phyloP scores from a whole-genome alignment of 2,329 filamentous ascomycete species.

The Chaetomiaceae sp. region DNA sequence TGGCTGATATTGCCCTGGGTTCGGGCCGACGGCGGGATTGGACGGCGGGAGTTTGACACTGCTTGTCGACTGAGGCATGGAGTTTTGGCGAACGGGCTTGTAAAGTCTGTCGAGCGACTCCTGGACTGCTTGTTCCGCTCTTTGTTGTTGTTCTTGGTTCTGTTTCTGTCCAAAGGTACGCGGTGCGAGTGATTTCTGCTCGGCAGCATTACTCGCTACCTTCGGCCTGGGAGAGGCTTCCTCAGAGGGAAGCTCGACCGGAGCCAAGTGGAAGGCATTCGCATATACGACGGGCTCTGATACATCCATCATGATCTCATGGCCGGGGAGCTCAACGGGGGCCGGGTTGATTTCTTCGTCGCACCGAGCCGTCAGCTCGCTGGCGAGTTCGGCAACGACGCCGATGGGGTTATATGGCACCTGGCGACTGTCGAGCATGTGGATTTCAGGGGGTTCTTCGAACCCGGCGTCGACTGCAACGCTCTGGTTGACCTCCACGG shows the following conservation, averaged over 20 bases:
- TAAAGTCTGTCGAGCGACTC: slow-evolving; percentile 7
- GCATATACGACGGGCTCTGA: slow-evolving; percentile 13
- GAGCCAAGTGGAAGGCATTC: slow-evolving; percentile 18
- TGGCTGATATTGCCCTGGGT: slow-evolving; percentile 18
- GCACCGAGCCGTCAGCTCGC: slow-evolving; percentile 39
- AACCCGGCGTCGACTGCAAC: background rate
- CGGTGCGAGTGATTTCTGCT: background rate
- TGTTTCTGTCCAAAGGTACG: background rate
- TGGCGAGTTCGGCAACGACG: slow-evolving; percentile 45
- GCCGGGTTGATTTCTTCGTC: slow-evolving; percentile 40
- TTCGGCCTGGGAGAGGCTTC: background rate
- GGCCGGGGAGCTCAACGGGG: slow-evolving; percentile 38
- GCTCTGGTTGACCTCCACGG: background rate
- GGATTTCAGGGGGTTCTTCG: slow-evolving; percentile 23
- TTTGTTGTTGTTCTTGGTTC: slow-evolving; percentile 4
- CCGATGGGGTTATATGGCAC: slow-evolving; percentile 40
- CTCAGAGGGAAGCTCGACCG: slow-evolving; percentile 15
- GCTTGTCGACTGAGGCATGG: slow-evolving; percentile 4
- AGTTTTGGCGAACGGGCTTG: slow-evolving; percentile 7
- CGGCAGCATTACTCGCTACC: background rate
- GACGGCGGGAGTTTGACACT: background rate
- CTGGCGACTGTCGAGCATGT: slow-evolving; percentile 35
- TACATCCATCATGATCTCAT: slow-evolving; percentile 30
- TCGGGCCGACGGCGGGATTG: background rate
- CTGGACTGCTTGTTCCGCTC: slow-evolving; percentile 2